phyloP scores from a whole-genome alignment of 2,329 filamentous ascomycete genomes.

The Aspergillus aculeatus region DNA sequence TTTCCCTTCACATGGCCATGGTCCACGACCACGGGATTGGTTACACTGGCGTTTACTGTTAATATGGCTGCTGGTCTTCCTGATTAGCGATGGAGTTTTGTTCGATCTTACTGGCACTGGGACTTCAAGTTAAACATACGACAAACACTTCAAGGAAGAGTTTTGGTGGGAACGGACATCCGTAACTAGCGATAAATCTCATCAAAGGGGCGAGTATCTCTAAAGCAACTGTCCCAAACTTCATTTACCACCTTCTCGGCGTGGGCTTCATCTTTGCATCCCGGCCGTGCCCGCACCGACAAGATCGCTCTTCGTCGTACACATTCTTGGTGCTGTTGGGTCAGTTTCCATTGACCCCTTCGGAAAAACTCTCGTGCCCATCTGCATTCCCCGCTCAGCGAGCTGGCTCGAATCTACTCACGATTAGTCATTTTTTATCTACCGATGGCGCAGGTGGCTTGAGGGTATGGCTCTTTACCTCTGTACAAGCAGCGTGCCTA shows the following conservation, averaged over 20 bases:
- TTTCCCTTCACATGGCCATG: background rate
- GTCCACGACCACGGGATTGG: background rate
- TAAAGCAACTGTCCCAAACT: conserved; percentile 98
- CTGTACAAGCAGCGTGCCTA: conserved; percentile 88
- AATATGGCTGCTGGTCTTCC: background rate
- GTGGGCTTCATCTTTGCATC: conserved; percentile 80
- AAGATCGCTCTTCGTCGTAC: conserved; percentile 77
- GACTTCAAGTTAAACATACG: conserved; percentile 16
- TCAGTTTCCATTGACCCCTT: conserved; percentile 81
- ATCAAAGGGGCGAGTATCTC: conserved; percentile 91
- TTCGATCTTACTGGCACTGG: background rate
- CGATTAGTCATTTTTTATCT: conserved; percentile 12
- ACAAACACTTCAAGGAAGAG: background rate
- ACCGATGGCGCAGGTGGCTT: background rate
- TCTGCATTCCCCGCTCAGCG: conserved; percentile 88
- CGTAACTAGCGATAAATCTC: conserved; percentile 73
- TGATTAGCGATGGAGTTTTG: background rate
- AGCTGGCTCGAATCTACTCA: conserved; percentile 80
- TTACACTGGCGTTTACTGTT: background rate
- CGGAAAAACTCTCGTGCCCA: conserved; percentile 85
- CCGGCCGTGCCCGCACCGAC: conserved; percentile 74
- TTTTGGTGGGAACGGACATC: background rate
- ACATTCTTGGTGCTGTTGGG: conserved; percentile 90
- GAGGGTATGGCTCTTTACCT: conserved; percentile 57
- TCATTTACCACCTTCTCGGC: conserved; percentile 87